Conservation (phyloP, 2,329 filamentous ascomycete species). For the Leptographium lundbergii region DNA sequence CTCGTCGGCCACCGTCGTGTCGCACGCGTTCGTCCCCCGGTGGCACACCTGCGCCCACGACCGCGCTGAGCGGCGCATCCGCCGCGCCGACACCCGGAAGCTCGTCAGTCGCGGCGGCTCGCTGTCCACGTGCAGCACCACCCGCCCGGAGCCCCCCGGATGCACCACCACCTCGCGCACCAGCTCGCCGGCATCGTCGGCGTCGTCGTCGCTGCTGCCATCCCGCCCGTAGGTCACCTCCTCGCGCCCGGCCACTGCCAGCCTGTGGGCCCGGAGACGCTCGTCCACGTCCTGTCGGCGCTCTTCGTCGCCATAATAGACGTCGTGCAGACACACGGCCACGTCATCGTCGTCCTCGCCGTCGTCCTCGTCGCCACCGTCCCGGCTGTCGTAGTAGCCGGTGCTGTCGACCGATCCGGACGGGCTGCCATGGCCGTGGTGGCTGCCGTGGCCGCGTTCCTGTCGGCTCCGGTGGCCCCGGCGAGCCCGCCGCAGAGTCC, state of each 20-base stretch:
- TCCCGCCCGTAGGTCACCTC: not conserved
- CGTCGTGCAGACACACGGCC: not conserved
- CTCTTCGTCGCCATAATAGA: not conserved
- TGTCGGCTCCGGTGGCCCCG: not conserved
- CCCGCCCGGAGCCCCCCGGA: conserved; percentile 1
- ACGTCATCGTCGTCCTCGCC: not conserved
- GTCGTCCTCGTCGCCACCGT: not conserved
- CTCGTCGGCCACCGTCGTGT: conserved; percentile 4
- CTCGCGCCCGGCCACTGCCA: not conserved
- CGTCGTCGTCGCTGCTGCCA: not conserved
- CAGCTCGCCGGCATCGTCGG: not conserved
- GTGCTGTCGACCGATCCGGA: not conserved
- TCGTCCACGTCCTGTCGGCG: not conserved
- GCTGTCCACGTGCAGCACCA: conserved; percentile 7
- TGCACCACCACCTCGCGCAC: conserved; percentile 2
- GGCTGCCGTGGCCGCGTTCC: not conserved
- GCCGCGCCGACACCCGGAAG: conserved; percentile 23
- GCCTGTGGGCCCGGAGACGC: not conserved
- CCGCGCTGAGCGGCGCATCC: conserved; percentile 2
- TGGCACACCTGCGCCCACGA: conserved; percentile 6
- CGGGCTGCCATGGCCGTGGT: no score
- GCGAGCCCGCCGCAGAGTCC: not conserved
- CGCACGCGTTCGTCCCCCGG: conserved; percentile 1
- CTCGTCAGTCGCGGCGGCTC: conserved; percentile 21
- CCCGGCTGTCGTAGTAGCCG: not conserved